Evolutionary conservation across 306 rosid genomes (phyloP).

Genomic region (Trifolium repens): DNA sequence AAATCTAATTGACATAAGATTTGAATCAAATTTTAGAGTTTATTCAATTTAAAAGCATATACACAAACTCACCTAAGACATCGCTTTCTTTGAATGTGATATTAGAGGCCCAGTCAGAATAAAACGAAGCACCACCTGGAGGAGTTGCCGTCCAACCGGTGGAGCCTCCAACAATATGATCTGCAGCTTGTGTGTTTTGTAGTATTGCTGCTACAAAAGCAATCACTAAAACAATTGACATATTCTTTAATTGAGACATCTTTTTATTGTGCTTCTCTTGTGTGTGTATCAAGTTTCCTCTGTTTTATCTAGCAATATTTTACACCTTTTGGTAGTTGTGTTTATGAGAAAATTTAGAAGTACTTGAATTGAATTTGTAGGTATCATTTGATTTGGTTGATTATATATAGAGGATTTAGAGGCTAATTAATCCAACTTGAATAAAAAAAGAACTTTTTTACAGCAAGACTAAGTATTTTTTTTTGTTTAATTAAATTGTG

Average conservation of each 20-base stretch:
- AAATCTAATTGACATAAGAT: too few species aligned
- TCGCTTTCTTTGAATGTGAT: slow-evolving; percentile 41
- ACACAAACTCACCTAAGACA: slow-evolving; percentile 38
- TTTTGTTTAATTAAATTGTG: background rate
- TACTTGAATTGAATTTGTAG: slow-evolving; percentile 7
- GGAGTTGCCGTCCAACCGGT: slow-evolving; percentile 41
- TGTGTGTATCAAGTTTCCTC: slow-evolving; percentile 46
- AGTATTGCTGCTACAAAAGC: slow-evolving; percentile 25
- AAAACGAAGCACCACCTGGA: slow-evolving; percentile 28
- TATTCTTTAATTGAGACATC: slow-evolving; percentile 36
- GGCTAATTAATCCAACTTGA: background rate
- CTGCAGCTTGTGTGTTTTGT: slow-evolving; percentile 21
- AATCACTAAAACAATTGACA: slow-evolving; percentile 26
- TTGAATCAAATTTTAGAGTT: background rate
- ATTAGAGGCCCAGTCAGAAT: slow-evolving; percentile 45
- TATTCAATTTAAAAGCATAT: background rate
- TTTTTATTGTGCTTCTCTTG: background rate
- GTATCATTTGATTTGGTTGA: background rate
- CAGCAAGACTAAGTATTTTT: background rate
- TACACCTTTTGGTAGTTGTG: background rate
- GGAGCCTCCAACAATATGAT: slow-evolving; percentile 42
- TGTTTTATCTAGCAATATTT: background rate
- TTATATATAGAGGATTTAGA: slow-evolving; percentile 44
- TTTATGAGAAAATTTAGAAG: background rate
- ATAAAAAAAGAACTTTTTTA: background rate